phyloP scores from a whole-genome alignment of 1,284 basidiomycete genomes.

The Inonotus obliquus region DNA sequence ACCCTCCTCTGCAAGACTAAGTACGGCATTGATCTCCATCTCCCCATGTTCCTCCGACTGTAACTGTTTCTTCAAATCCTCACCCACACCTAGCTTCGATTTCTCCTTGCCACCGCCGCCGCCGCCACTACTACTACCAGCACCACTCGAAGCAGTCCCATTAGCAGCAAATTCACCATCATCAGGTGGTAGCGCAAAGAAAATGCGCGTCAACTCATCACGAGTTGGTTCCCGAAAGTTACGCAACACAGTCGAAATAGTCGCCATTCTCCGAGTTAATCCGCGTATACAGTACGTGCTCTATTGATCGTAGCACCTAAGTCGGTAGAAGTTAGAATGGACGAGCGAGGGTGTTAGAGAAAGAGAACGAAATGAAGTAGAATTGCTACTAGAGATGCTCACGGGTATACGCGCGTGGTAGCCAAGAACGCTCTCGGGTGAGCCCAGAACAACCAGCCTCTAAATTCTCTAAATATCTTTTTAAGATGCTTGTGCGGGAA shows the following conservation, averaged over 20 bases:
- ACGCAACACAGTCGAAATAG: slow-evolving; percentile 79
- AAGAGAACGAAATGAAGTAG: background rate
- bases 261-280: slow-evolving; percentile 47
- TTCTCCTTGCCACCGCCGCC: slow-evolving; percentile 22
- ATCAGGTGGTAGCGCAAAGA: slow-evolving; percentile 74
- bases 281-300: too few species aligned
- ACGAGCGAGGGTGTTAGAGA: background rate
- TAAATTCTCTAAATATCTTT: background rate
- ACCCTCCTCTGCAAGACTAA: slow-evolving; percentile 74
- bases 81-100: slow-evolving; percentile 18
- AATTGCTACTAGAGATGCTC: background rate
- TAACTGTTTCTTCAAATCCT: slow-evolving; percentile 27
- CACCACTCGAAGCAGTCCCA: slow-evolving; percentile 1
- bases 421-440: background rate
- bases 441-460: background rate
- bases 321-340: too few species aligned
- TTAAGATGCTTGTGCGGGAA: too few species aligned
- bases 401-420: background rate
- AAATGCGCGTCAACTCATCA: slow-evolving; percentile 76
- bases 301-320: too few species aligned
- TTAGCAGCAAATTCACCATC: slow-evolving; percentile 18
- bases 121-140: background rate
- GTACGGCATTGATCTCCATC: slow-evolving; percentile 89
- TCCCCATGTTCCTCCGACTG: slow-evolving; percentile 35
- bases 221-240: slow-evolving; percentile 88